Percentiles rank a stretch among this genome's conserved stretches.
These are phyloP conservation scores for Exophiala viscosa DNA, from an alignment of 2,329 filamentous ascomycete species.

Conservation along the genomic window DNA sequence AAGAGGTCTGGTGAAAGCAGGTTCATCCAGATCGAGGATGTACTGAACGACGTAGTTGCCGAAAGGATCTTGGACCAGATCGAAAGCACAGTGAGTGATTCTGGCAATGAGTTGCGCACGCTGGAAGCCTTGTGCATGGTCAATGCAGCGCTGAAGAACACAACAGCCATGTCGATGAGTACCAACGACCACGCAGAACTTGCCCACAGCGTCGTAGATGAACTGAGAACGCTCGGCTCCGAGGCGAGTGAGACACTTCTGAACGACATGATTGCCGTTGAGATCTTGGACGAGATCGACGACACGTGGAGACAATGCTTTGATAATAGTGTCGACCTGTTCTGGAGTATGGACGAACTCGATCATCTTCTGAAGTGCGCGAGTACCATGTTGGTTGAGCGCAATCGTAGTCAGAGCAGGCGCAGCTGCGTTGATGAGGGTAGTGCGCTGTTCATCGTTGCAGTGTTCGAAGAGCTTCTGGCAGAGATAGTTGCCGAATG, in stretches of 20 bases:
- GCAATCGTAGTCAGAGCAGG: constrained; percentile 88
- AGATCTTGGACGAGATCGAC: constrained; percentile 95
- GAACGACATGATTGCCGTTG: constrained; percentile 98
- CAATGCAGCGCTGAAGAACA: constrained; percentile 95
- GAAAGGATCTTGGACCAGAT: constrained; percentile 91
- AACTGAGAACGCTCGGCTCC: constrained; percentile 81
- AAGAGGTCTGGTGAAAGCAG: constrained; percentile 81
- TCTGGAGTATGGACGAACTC: constrained; percentile 84
- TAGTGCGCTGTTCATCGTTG: constrained; percentile 90
- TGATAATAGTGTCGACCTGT: constrained; percentile 77
- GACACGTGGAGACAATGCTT: constrained; percentile 75
- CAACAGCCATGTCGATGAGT: constrained; percentile 98
- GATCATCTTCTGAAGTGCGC: constrained; percentile 98
- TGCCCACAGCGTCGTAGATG: constrained; percentile 92
- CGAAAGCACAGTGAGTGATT: constrained; percentile 84
- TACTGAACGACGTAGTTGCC: constrained; percentile 99
- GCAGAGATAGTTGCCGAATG: constrained; percentile 98
- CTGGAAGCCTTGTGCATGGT: constrained; percentile 87
- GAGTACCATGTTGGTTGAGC: constrained; percentile 93
- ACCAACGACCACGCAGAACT: constrained; percentile 81
- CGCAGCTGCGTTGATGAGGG: constrained; percentile 84
- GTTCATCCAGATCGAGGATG: constrained; percentile 89
- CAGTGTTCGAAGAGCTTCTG: constrained; percentile 96
- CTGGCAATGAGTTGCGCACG: constrained; percentile 79
- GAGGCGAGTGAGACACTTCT: constrained; percentile 97